Base-by-base conservation (phyloP, 768 basidiomycete genomes). In the Suillus spraguei region DNA sequence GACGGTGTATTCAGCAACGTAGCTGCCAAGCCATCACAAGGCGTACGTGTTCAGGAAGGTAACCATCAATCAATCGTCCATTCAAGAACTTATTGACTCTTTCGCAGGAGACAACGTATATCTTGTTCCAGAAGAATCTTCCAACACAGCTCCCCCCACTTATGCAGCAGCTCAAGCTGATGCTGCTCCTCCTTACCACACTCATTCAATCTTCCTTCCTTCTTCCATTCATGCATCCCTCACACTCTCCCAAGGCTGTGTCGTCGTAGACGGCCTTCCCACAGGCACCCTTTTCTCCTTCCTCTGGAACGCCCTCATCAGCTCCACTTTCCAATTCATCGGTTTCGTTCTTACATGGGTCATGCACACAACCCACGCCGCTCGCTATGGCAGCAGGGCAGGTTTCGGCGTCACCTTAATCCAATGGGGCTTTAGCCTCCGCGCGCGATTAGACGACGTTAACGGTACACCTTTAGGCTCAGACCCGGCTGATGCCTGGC, bases 131-230 rank as follows among this genome's bases (percentile, higher is more conserved):
- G 95, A 98, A 75, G 91, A 94, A 58, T 77, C 86, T 8, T 85
- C 91, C 68, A 87, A 90, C 63, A 90, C 96, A 63, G 87, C 89
- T 0, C 95, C 96, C 5, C 97, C 97, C 1, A 91, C 96, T 9
- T 99, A 99, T 74, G 89, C 93, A 16, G 83, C 87, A 36, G 97
- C 97, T 11, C 89, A 96, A 72, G 88, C 92, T 17, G 97, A 99
- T 76, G 88, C 94, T n/a, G 95, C 95, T 8, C 97, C 97, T 5
- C 92, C 95, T 1, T 99, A 99, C 77, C 98, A 95, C 88, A 97
- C 98, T 68, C 97, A 94, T 2, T 96, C 94, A 3, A 87, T 99
- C n/a, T 93, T 98, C 73, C 89, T 96, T 8, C 95, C 96, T 10
- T 67, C 75, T 4, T 75, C 86, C 17, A 79, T 88, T 17, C 83